Percentiles rank a stretch among this genome's conserved stretches.
These are phyloP conservation scores for Blastobotrys apis DNA, from an alignment of 1,139 yeast genomes.

Conservation along the genomic window DNA sequence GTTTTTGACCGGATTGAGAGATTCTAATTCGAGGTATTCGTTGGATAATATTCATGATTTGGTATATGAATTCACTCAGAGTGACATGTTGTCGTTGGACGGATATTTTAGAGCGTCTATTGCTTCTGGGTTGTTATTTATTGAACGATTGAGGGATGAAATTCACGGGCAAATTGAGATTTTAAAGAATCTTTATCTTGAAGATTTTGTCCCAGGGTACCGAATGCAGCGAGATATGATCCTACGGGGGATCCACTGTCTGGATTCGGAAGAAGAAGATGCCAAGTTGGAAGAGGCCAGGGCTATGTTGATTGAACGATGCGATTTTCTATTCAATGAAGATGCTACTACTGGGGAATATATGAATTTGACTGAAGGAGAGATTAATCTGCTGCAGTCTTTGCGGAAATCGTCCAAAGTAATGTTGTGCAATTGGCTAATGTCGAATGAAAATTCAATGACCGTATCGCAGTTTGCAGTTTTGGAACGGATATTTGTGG, in stretches of 20 bases:
- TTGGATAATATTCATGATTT: slow-evolving; percentile 46
- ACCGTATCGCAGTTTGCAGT: slow-evolving; percentile 25
- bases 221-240: slow-evolving; percentile 26
- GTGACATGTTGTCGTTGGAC: slow-evolving; percentile 51
- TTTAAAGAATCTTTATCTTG: slow-evolving; percentile 43
- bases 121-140: slow-evolving; percentile 75
- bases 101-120: slow-evolving; percentile 72
- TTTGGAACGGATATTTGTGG: slow-evolving; percentile 22
- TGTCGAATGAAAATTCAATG: slow-evolving; percentile 2
- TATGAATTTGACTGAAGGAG: slow-evolving; percentile 16
- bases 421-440: slow-evolving; percentile 19
- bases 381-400: slow-evolving; percentile 2
- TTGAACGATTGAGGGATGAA: slow-evolving; percentile 27
- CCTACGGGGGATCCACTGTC: slow-evolving; percentile 18
- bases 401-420: slow-evolving; percentile 20
- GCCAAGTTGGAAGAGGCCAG: slow-evolving; percentile 12
- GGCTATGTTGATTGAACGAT: slow-evolving; percentile 1
- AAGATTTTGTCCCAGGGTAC: slow-evolving; percentile 16
- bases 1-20: slow-evolving; percentile 28
- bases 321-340: slow-evolving; percentile 14
- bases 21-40: slow-evolving; percentile 22
- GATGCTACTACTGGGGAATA: slow-evolving; percentile 3
- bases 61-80: slow-evolving; percentile 51
- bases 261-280: slow-evolving; percentile 6
- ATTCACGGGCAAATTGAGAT: slow-evolving; percentile 48